Evolutionary conservation across 2,329 filamentous ascomycete species (phyloP), one percentile per base, ranked within the genome.

Genomic region (Beauveria scarabaeidicola): DNA sequence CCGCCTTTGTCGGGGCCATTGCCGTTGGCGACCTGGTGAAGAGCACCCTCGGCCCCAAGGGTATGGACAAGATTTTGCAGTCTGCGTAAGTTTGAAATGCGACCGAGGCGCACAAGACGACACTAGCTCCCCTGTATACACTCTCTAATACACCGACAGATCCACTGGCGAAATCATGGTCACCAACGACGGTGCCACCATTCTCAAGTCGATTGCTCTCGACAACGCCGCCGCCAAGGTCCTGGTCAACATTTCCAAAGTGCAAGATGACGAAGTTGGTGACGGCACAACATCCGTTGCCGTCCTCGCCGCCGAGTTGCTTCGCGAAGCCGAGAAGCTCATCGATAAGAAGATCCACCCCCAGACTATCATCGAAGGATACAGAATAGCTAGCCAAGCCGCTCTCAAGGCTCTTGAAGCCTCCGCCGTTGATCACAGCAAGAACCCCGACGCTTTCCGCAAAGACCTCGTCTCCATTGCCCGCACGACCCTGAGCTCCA

Each of bases 191-290:
- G 94, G 94, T 72, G 94, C 94, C 64, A 99, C 94, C 25, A 99
- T 99, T 67, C 84, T 99, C 65, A 99, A 99, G 78, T 90, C 93
- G 58, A 99, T 99, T 74, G 94, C 94, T 47, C 88, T 99, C 70
- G 94, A 99, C 75, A 99, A 99, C 73, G 94, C 94, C 47, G 94
- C 94, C 23, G 94, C 94, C 58, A 99, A 99, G 78, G 94, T 99
- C 5, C 82, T 99, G 47, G 94, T 99, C 72, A 99, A 99, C 75
- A 97, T 99, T 69, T 97, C 93, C 64, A 99, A 99, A 78, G 94
- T 99, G 6, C 94, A 99, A 74, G 94, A 99, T 70, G 94, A 99
- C 72, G 94, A 99, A 75, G 93, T 99, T 25, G 94, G 94, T 70
- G 94, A 99, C 73, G 94, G 94, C 61, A 99, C 94, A 50, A 99